Conservation (phyloP, 306 rosid genomes). For the Begonia loranthoides region DNA sequence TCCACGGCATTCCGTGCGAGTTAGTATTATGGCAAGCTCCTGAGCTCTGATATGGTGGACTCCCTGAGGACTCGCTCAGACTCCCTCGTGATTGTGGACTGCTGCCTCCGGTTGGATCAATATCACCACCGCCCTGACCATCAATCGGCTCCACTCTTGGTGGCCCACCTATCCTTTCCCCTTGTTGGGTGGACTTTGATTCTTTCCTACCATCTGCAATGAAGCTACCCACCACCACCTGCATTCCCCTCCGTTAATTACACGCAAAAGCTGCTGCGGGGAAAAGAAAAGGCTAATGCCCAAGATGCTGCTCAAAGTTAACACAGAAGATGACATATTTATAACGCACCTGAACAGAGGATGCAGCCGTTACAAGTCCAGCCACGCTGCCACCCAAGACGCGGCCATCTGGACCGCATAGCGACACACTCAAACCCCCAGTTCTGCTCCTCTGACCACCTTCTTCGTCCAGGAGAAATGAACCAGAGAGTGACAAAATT, state of each 20-base stretch:
- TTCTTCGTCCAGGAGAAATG: constrained; percentile 35
- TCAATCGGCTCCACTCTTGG: constrained; percentile 14
- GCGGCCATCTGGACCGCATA: constrained; percentile 66
- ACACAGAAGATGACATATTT: neutral
- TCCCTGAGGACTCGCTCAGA: constrained; percentile 36
- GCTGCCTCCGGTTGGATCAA: constrained; percentile 29
- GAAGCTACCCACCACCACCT: constrained; percentile 60
- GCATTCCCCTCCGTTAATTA: constrained; percentile 7
- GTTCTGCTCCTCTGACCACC: constrained; percentile 27
- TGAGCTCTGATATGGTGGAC: constrained; percentile 23
- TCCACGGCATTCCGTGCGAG: constrained; percentile 8
- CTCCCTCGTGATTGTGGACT: constrained; percentile 37
- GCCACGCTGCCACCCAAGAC: constrained; percentile 65
- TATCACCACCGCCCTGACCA: constrained; percentile 4
- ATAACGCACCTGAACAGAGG: constrained; percentile 62
- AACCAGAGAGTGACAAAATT: constrained; percentile 58
- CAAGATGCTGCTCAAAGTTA: neutral
- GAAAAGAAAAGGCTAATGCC: too few species aligned
- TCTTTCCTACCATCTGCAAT: constrained; percentile 27
- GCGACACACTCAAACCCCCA: constrained; percentile 53
- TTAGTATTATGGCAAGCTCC: constrained; percentile 15
- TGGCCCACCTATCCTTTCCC: too few species aligned
- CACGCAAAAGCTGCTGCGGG: too few species aligned
- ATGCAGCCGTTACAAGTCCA: constrained; percentile 55
- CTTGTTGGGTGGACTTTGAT: too few species aligned